These are phyloP conservation scores for Pythium phragmitis DNA, from an alignment of 352 stramenopile genomes.

Conservation along the genomic window DNA sequence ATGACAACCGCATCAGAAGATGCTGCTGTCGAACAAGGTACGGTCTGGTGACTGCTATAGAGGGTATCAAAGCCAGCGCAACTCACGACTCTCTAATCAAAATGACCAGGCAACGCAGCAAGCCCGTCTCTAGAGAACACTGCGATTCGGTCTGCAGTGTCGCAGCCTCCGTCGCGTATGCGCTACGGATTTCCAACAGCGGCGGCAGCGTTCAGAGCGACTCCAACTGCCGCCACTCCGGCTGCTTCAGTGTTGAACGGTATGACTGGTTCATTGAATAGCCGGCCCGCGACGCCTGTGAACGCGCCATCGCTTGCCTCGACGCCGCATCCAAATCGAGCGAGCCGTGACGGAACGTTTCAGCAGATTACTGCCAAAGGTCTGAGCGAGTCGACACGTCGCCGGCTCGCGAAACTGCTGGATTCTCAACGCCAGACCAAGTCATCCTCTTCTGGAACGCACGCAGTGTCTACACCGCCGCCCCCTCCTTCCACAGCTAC, in stretches of 20 bases:
- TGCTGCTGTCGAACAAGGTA: no score
- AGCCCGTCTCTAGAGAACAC: background rate
- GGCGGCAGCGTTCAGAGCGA: background rate
- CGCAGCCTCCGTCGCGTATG: background rate
- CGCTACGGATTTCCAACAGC: background rate
- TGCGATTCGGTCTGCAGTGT: background rate
- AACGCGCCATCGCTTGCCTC: no score
- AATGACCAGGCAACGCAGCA: background rate
- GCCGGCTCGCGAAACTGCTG: slow-evolving; percentile 10
- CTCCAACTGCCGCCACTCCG: background rate
- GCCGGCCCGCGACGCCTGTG: background rate
- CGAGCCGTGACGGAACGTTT: background rate
- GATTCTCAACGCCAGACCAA: slow-evolving; percentile 17
- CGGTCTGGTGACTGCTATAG: no score
- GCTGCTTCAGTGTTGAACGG: background rate
- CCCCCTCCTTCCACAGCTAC: background rate
- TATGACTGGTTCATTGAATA: background rate
- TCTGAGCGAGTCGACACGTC: slow-evolving; percentile 4
- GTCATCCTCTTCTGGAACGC: background rate
- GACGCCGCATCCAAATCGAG: background rate
- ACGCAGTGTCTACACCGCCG: background rate
- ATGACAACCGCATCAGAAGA: background rate
- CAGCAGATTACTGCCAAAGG: slow-evolving; percentile 1
- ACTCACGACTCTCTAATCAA: no score
- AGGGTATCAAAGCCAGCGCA: no score